Conservation (phyloP, 306 rosid genomes). For the Pterocarpus santalinus region DNA sequence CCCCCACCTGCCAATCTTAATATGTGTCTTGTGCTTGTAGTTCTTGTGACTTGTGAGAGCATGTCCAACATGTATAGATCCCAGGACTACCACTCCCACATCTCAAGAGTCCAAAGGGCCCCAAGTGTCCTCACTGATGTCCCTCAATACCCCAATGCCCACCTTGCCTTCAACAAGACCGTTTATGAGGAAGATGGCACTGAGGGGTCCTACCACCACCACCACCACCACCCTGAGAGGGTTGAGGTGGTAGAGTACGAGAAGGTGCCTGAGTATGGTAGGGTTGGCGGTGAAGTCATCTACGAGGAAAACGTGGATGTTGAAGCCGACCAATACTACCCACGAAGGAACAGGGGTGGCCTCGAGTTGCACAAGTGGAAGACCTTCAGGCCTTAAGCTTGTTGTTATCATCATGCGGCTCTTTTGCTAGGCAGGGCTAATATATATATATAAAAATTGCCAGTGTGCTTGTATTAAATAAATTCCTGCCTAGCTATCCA, state of each 20-base stretch:
- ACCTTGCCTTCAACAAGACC: slow-evolving; percentile 38
- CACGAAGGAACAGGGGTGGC: slow-evolving; percentile 47
- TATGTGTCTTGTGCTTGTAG: not conserved
- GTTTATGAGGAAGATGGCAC: slow-evolving; percentile 35
- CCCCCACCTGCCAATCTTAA: not conserved
- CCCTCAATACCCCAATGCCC: slow-evolving; percentile 51
- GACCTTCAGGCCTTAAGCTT: slow-evolving; percentile 40
- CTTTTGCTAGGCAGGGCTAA: slow-evolving; percentile 44
- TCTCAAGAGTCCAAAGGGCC: slow-evolving; percentile 31
- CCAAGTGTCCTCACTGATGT: slow-evolving; percentile 50
- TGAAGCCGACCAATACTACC: slow-evolving; percentile 32
- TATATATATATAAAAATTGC: not conserved
- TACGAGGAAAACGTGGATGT: slow-evolving; percentile 46
- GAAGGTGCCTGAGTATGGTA: slow-evolving; percentile 29
- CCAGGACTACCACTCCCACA: slow-evolving; percentile 31
- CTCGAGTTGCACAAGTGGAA: slow-evolving; percentile 50
- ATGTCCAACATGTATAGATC: not conserved
- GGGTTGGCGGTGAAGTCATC: slow-evolving; percentile 5
- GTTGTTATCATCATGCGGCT: not conserved
- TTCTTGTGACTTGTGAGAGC: not conserved
- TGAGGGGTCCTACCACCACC: not conserved
- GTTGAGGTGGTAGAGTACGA: slow-evolving; percentile 57
- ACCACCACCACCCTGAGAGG: slow-evolving; percentile 33
- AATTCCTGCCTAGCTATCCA: slow-evolving; percentile 1
- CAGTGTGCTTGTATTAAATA: slow-evolving; percentile 36